phyloP scores from a whole-genome alignment of 345 rosid genomes.

The Eucalyptus regnans region DNA sequence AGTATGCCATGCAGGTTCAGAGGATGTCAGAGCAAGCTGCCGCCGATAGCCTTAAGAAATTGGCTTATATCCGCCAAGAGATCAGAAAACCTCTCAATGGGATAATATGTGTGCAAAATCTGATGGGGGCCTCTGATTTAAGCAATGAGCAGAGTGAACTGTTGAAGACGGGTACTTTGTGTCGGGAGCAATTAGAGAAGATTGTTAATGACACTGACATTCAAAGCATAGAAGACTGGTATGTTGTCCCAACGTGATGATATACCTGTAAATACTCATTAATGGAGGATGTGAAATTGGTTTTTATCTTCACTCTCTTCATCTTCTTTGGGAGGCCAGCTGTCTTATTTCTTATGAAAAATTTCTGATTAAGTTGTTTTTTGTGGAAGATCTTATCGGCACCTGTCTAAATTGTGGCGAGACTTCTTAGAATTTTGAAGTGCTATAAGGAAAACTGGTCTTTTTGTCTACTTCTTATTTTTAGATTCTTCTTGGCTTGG shows the following conservation, averaged over 20 bases:
- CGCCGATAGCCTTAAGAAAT: constrained; percentile 35
- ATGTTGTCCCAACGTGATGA: neutral
- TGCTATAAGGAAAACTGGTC: neutral
- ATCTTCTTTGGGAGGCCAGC: neutral
- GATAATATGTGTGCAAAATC: constrained; percentile 35
- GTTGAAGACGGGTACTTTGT: constrained; percentile 31
- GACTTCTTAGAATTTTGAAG: neutral
- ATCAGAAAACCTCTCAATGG: constrained; percentile 44
- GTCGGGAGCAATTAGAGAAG: constrained; percentile 62
- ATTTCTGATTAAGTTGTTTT: neutral
- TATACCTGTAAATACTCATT: neutral
- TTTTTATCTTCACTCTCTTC: neutral
- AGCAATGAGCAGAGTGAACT: constrained; percentile 47
- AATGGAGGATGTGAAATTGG: neutral
- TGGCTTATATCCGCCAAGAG: constrained; percentile 59
- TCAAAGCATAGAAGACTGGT: constrained; percentile 72
- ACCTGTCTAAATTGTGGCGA: neutral
- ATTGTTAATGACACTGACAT: constrained; percentile 53
- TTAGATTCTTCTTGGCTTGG: neutral
- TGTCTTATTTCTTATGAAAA: neutral
- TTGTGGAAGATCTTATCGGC: neutral
- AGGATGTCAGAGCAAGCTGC: constrained; percentile 63
- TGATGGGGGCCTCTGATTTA: constrained; percentile 39
- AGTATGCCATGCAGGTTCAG: constrained; percentile 65
- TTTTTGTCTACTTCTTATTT: neutral